Base-by-base conservation (phyloP, 768 basidiomycete species). In the Leccinellum luteum region DNA sequence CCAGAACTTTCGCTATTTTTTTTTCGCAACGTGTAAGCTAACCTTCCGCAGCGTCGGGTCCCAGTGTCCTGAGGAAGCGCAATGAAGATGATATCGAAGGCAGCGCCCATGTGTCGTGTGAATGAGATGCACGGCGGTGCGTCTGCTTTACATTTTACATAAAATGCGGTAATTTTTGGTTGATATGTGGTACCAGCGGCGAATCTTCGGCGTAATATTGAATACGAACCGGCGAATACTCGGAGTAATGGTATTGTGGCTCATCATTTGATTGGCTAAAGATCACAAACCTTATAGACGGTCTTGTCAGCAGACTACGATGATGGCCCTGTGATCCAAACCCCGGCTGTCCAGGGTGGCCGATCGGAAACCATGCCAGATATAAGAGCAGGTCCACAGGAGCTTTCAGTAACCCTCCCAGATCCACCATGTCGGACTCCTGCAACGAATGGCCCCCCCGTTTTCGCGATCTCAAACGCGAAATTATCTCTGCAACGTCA, bases 401-500 rank as follows among this genome's bases (percentile, higher is more conserved):
- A 8, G 6, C n/a, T 9, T 23, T 14, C n/a, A n/a, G n/a, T 38
- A 8, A 49, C 45, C 41, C 52, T 9, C 60, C 13, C n/a, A 15
- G 32, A 14, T 25, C 45, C 55, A 52, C 17, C 35, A 66, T 71
- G 65, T 48, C 59, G 6, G 34, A 60, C 34, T 44, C 31, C 19
- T 44, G 25, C 8, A 49, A 53, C 28, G 45, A 38, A 30, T 66
- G 61, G 63, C 65, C 67, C 12, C 30, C 78, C 38, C 85, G 80
- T 44, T 86, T 86, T 61, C 66, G 72, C 6, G 80, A 85, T 45
- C 57, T 87, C 60, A 89, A 89, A 70, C 74, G 74, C 48, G 74
- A 83, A 59, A 83, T 89, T 48, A 82, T 80, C 1, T 69, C 68
- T 0, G 73, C 74, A 3, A 81, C 81, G 60, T 79, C 84, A 14